Conservation (phyloP, 2,329 filamentous ascomycete species). For the Leptographium procerum region DNA sequence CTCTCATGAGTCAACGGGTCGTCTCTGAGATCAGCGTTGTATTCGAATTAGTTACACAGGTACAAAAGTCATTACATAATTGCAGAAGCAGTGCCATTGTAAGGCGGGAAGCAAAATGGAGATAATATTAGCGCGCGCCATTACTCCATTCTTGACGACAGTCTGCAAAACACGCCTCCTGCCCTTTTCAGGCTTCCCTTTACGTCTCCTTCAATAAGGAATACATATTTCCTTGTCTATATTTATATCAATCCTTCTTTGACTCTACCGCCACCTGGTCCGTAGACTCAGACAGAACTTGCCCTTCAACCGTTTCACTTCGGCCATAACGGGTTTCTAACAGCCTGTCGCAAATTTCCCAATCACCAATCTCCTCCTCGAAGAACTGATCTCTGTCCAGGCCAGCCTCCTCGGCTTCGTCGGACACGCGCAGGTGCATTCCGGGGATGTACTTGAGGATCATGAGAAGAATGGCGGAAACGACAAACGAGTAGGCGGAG, state of each 20-base stretch:
- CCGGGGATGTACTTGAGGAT: slow-evolving; percentile 47
- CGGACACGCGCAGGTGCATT: slow-evolving; percentile 39
- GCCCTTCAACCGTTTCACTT: not conserved
- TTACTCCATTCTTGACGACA: too few relatives aligned
- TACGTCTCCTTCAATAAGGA: not conserved
- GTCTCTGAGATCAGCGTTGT: too few relatives aligned
- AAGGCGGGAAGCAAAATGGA: too few relatives aligned
- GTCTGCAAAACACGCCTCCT: too few relatives aligned
- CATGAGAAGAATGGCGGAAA: slow-evolving; percentile 41
- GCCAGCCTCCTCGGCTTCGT: slow-evolving; percentile 42
- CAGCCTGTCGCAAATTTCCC: not conserved
- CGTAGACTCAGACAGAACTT: not conserved
- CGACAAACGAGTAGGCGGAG: slow-evolving; percentile 40
- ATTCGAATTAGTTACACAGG: too few relatives aligned
- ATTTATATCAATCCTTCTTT: not conserved
- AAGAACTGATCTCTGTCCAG: slow-evolving; percentile 40
- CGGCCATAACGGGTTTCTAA: not conserved
- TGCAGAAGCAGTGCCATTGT: too few relatives aligned
- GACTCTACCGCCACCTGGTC: not conserved
- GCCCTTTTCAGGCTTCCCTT: not conserved
- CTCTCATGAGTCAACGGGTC: too few relatives aligned
- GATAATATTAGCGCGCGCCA: too few relatives aligned
- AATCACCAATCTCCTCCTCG: slow-evolving; percentile 24
- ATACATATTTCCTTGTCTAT: not conserved
- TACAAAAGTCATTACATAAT: too few relatives aligned